Percentiles rank a stretch among this genome's conserved stretches.
phyloP scores from a whole-genome alignment of 148 eudicot genomes.

The Pouteria glomerata region DNA sequence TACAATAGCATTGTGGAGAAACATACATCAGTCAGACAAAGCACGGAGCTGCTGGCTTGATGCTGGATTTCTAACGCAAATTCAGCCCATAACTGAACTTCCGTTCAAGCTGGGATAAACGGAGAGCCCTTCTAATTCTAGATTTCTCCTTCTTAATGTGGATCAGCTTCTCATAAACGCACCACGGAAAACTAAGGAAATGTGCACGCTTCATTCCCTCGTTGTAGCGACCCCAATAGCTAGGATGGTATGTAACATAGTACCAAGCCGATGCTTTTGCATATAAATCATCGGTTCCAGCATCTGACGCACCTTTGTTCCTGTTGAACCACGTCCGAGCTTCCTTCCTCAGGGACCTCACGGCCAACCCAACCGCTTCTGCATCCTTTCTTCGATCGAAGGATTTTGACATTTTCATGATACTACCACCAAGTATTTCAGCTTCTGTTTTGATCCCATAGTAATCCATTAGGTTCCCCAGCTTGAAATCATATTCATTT shows the following conservation, averaged over 20 bases:
- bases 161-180: conserved; percentile 46
- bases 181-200: conserved; percentile 62
- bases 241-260: conserved; percentile 50
- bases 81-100: conserved; percentile 14
- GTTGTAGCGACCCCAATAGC: conserved; percentile 35
- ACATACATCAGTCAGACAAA: not conserved
- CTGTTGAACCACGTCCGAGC: conserved; percentile 10
- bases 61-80: conserved; percentile 7
- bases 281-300: conserved; percentile 9
- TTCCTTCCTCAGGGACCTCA: conserved; percentile 23
- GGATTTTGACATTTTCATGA: conserved; percentile 37
- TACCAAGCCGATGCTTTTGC: conserved; percentile 76
- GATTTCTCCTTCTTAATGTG: conserved; percentile 38
- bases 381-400: conserved; percentile 34
- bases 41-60: not conserved
- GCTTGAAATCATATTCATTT: conserved; percentile 34
- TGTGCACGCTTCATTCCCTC: conserved; percentile 38
- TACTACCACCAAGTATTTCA: conserved; percentile 42
- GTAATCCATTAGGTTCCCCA: conserved; percentile 43
- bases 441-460: conserved; percentile 51
- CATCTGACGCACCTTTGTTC: conserved; percentile 1
- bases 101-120: conserved; percentile 16
- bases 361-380: conserved; percentile 21
- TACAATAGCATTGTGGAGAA: too few species aligned
- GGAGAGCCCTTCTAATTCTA: conserved; percentile 1